Conservation (phyloP, 2,329 filamentous ascomycete genomes). For the Penicillium sp. region DNA sequence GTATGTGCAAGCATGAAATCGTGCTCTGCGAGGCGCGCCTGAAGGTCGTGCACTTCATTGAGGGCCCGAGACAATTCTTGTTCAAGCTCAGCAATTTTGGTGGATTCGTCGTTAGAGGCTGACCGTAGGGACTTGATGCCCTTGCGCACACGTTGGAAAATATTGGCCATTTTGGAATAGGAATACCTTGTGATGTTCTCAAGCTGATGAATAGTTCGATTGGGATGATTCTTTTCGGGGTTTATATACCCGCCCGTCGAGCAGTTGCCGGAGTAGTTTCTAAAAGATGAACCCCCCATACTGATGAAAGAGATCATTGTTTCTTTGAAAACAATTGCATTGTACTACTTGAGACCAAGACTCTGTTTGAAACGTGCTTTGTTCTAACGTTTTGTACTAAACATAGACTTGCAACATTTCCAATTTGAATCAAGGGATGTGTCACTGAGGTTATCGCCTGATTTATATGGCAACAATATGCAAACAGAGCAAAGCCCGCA, state of each 20-base stretch:
- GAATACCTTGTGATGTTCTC: not conserved
- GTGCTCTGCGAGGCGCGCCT: constrained; percentile 11
- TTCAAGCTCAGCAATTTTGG: not conserved
- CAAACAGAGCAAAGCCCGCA: not conserved
- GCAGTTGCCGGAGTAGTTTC: not conserved
- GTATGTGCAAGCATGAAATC: constrained; percentile 13
- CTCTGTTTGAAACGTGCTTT: not conserved
- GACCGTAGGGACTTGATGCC: not conserved
- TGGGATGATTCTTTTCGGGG: not conserved
- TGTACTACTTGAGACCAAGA: not conserved
- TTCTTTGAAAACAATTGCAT: not conserved
- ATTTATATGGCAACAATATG: not conserved
- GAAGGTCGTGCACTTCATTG: constrained; percentile 5
- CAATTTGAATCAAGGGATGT: no score
- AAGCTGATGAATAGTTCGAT: not conserved
- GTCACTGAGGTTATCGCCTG: not conserved
- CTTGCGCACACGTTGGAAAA: not conserved
- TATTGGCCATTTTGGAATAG: not conserved
- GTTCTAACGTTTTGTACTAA: not conserved
- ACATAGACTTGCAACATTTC: not conserved
- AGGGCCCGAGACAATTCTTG: constrained; percentile 6
- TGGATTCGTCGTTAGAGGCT: not conserved
- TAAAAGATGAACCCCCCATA: not conserved
- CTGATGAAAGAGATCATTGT: not conserved
- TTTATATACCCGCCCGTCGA: not conserved